Base-by-base conservation (phyloP, 305 asterid genomes). In the Striga hermonthica region DNA sequence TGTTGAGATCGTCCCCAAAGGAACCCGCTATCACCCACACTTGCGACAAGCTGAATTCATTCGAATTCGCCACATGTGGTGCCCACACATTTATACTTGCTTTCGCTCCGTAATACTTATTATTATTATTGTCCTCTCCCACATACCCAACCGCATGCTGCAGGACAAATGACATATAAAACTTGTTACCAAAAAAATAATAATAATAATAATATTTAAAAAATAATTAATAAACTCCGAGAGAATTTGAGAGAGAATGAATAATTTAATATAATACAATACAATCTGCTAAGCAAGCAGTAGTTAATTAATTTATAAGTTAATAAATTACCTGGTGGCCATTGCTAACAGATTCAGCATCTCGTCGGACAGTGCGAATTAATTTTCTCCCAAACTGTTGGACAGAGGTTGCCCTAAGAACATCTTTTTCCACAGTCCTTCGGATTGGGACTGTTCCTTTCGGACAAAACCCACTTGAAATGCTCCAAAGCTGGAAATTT, bases 141-240 rank as follows among this genome's bases (percentile, higher is more conserved):
- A 88, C 99, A 81, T 88, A 90, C 34, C 95, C 99, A 36, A 88
- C 95, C 4, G 99, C 99, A 84, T 94, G 97, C 99, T 94, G 82
- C n/a, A 68, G 65, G 70, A 8, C 4, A 9, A 6, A 38, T 11
- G 54, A n/a, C n/a, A n/a, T n/a, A n/a, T n/a, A n/a, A n/a, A n/a
- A n/a, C n/a, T n/a, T n/a, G n/a, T n/a, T n/a, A n/a, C n/a, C n/a
- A n/a, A n/a, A n/a, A n/a, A n/a, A n/a, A n/a, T n/a, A n/a, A n/a
- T n/a, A n/a, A n/a, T n/a, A n/a, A n/a, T n/a, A n/a, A n/a, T n/a
- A n/a, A n/a, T n/a, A n/a, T n/a, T n/a, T n/a, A n/a, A n/a, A n/a
- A n/a, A n/a, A n/a, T n/a, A n/a, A n/a, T n/a, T n/a, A n/a, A n/a
- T n/a, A n/a, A n/a, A n/a, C n/a, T n/a, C n/a, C n/a, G n/a, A n/a